Base-by-base conservation (phyloP, 352 stramenopile species). In the Phytopythium mirpurense region DNA sequence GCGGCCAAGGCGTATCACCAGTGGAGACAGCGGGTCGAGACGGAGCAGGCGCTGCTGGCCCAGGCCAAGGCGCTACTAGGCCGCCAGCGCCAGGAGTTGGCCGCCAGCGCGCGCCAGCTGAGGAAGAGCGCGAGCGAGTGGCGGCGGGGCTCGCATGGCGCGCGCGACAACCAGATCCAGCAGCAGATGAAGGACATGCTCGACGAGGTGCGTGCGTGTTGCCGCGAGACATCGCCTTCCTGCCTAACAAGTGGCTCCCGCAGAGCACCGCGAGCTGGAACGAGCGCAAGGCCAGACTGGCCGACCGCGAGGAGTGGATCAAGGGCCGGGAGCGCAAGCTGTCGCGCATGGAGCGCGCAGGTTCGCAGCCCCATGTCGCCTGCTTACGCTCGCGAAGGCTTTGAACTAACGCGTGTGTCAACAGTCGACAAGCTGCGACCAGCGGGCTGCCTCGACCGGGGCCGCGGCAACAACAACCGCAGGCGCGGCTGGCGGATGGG, bases 161-260 rank as follows among this genome's bases (percentile, higher is more conserved):
- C 31, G 8, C 37, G 56, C 18, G 42, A 59, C 21, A 64, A 65
- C 50, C 65, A 67, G 21, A 72, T 85, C 40, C 56, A 82, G 27
- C 61, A 65, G 5, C 73, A 89, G 45, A 79, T 86, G 62, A 82
- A 81, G 48, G 60, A 61, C 3, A 86, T 86, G 65, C 79, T 86
- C 38, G 73, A 89, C 48, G 63, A 86, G 57, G 70, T 80, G 41
- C 50, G 34, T 26, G 19, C n/a, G n/a, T n/a, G n/a, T n/a, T n/a
- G n/a, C n/a, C n/a, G n/a, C n/a, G n/a, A n/a, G n/a, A n/a, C n/a
- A n/a, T n/a, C n/a, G n/a, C n/a, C n/a, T n/a, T n/a, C n/a, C n/a
- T n/a, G n/a, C n/a, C n/a, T n/a, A n/a, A n/a, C n/a, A n/a, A n/a
- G n/a, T n/a, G n/a, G n/a, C n/a, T n/a, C 29, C 29, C 29, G 8